A percentile compares a stretch with the other conserved stretches of the same genome.
Evolutionary conservation across 768 basidiomycete species (phyloP).

Genomic region (Chalciporus chontae): DNA sequence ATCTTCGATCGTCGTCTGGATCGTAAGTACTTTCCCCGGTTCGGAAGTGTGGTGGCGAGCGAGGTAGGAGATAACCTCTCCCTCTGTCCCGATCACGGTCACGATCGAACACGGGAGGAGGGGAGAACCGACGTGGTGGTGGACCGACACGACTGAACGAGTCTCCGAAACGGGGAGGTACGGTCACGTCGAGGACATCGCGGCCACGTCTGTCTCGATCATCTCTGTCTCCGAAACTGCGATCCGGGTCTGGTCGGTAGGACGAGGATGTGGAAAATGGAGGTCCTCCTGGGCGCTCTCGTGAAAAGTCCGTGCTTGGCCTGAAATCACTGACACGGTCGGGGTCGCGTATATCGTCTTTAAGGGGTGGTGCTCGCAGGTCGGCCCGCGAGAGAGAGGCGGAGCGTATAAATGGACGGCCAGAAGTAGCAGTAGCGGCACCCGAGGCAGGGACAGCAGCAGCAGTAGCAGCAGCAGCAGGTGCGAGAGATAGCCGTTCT

Average conservation of each 20-base stretch:
- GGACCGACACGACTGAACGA: constrained; percentile 19
- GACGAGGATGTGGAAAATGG: constrained; percentile 10
- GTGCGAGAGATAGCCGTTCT: constrained; percentile 39
- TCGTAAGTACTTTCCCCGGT: constrained; percentile 27
- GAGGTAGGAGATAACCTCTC: constrained; percentile 29
- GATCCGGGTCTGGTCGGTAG: constrained; percentile 41
- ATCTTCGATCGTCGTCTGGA: constrained; percentile 35
- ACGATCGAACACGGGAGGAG: constrained; percentile 35
- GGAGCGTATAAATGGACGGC: constrained; percentile 16
- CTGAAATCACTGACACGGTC: constrained; percentile 24
- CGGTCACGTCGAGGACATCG: constrained; percentile 34
- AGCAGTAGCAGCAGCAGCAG: constrained; percentile 19
- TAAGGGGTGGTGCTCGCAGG: constrained; percentile 28
- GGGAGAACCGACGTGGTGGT: constrained; percentile 17
- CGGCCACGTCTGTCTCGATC: constrained; percentile 37
- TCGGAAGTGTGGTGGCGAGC: constrained; percentile 29
- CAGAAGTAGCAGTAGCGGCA: constrained; percentile 15
- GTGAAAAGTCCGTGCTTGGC: constrained; percentile 31
- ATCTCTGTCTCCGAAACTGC: constrained; percentile 30
- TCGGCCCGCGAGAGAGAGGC: constrained; percentile 34
- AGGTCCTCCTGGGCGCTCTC: constrained; percentile 31
- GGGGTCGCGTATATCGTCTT: constrained; percentile 29
- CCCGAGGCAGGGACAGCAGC: constrained; percentile 8
- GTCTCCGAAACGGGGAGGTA: constrained; percentile 35
- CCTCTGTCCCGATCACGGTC: constrained; percentile 25